Conservation (phyloP, 1,284 basidiomycete species). For the Inonotus obliquus region DNA sequence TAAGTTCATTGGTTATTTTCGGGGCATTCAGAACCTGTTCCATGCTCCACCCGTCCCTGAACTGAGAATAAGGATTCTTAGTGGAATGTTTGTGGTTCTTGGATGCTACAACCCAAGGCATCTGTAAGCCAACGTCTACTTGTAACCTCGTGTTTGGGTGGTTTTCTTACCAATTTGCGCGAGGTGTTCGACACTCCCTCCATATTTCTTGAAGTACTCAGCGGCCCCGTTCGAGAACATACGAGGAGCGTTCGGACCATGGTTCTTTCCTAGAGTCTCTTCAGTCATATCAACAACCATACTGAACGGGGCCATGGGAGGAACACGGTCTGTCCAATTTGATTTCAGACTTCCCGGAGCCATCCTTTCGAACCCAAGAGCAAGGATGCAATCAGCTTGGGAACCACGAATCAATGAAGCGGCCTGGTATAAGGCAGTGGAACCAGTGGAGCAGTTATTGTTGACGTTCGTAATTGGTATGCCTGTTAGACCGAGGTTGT, state of each 20-base stretch:
- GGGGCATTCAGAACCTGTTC: conserved; percentile 64
- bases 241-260: conserved; percentile 67
- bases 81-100: conserved; percentile 84
- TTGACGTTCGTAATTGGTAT: conserved; percentile 87
- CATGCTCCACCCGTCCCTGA: conserved; percentile 69
- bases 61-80: conserved; percentile 86
- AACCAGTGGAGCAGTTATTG: conserved; percentile 81
- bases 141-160: neutral
- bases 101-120: conserved; percentile 42
- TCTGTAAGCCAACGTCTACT: neutral
- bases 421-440: conserved; percentile 68
- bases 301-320: conserved; percentile 51
- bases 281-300: conserved; percentile 49
- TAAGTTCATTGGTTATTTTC: conserved; percentile 71
- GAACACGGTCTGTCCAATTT: conserved; percentile 64
- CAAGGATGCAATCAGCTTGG: conserved; percentile 71
- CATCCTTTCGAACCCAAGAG: conserved; percentile 88
- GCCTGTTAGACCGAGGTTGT: conserved; percentile 79
- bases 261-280: conserved; percentile 49
- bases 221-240: conserved; percentile 78
- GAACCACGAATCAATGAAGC: conserved; percentile 66
- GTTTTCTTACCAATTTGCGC: conserved; percentile 66
- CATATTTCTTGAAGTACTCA: conserved; percentile 77
- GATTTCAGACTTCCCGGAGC: conserved; percentile 70
- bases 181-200: conserved; percentile 62